Evolutionary conservation across 2,329 filamentous ascomycete species (phyloP).

Genomic region (Apiospora koreana): DNA sequence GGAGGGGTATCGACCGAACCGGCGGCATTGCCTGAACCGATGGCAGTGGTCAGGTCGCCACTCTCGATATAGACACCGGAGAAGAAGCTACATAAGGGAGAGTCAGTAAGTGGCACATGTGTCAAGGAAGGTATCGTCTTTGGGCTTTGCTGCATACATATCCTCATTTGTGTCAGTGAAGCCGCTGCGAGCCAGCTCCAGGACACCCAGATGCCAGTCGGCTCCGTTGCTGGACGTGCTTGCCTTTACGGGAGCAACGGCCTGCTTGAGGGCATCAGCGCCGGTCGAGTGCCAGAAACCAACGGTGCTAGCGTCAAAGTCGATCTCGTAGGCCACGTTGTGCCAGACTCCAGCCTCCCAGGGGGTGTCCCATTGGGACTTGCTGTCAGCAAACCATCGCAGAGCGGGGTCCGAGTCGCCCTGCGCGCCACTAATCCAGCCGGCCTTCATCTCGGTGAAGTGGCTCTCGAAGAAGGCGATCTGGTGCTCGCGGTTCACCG

Average conservation of each 20-base stretch:
- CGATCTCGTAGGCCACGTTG: constrained; percentile 74
- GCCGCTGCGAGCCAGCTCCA: constrained; percentile 62
- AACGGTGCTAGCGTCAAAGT: constrained; percentile 64
- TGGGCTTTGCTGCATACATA: constrained; percentile 47
- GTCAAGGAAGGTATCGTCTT: background rate
- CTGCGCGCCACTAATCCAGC: constrained; percentile 53
- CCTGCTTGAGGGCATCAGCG: constrained; percentile 54
- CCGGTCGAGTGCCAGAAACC: constrained; percentile 72
- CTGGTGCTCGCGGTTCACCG: constrained; percentile 67
- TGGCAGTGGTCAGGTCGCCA: constrained; percentile 40
- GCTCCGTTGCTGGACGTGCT: constrained; percentile 51
- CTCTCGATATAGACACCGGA: constrained; percentile 71
- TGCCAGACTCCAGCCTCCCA: constrained; percentile 69
- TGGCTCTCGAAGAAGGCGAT: constrained; percentile 65
- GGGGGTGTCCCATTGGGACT: constrained; percentile 62
- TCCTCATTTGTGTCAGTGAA: constrained; percentile 60
- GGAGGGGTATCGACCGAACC: background rate
- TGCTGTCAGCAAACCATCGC: constrained; percentile 64
- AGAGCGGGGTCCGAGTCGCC: constrained; percentile 53
- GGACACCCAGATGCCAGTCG: constrained; percentile 73
- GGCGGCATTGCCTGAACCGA: background rate
- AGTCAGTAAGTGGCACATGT: background rate
- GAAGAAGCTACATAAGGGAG: constrained; percentile 39
- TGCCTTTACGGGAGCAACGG: constrained; percentile 60
- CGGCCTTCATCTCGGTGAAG: constrained; percentile 75